A percentile compares a stretch with the other conserved stretches of the same genome.
Conservation (phyloP, 2,329 filamentous ascomycete genomes). For the Exophiala xenobiotica region DNA sequence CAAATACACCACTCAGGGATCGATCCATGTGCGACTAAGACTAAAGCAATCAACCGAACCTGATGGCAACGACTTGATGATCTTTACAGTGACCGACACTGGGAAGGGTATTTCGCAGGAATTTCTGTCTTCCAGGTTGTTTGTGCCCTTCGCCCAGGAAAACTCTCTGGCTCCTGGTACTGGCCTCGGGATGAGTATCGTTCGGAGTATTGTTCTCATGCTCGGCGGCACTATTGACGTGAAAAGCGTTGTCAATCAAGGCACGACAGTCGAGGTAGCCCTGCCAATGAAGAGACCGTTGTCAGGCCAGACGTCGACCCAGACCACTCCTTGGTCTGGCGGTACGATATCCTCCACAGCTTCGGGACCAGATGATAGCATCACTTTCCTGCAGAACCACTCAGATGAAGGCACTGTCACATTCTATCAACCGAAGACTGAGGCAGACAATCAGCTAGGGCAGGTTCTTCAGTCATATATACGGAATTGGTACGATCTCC, state of each 20-base stretch:
- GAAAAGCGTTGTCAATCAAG: slow-evolving; percentile 30
- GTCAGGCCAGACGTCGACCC: slow-evolving; percentile 14
- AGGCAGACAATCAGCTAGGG: slow-evolving; percentile 2
- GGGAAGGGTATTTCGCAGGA: slow-evolving; percentile 62
- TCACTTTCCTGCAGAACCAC: slow-evolving; percentile 7
- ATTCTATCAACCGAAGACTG: slow-evolving; percentile 8
- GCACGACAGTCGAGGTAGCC: slow-evolving; percentile 20
- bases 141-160: slow-evolving; percentile 64
- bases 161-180: slow-evolving; percentile 58
- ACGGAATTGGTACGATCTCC: slow-evolving; percentile 17
- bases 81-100: slow-evolving; percentile 57
- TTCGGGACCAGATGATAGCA: slow-evolving; percentile 12
- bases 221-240: slow-evolving; percentile 59
- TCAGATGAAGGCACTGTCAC: slow-evolving; percentile 10
- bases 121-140: slow-evolving; percentile 58
- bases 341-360: slow-evolving; percentile 11
- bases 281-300: slow-evolving; percentile 22
- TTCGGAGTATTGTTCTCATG: slow-evolving; percentile 56
- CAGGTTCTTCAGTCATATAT: slow-evolving; percentile 12
- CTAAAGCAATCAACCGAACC: slow-evolving; percentile 14
- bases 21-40: slow-evolving; percentile 35
- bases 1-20: slow-evolving; percentile 38
- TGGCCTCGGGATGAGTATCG: slow-evolving; percentile 64
- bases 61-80: slow-evolving; percentile 24
- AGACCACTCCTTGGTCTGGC: slow-evolving; percentile 15